Evolutionary conservation across 192 early-diverging fungal species (phyloP), one percentile per base, ranked within the genome.

Genomic region (Entomortierella lignicola): DNA sequence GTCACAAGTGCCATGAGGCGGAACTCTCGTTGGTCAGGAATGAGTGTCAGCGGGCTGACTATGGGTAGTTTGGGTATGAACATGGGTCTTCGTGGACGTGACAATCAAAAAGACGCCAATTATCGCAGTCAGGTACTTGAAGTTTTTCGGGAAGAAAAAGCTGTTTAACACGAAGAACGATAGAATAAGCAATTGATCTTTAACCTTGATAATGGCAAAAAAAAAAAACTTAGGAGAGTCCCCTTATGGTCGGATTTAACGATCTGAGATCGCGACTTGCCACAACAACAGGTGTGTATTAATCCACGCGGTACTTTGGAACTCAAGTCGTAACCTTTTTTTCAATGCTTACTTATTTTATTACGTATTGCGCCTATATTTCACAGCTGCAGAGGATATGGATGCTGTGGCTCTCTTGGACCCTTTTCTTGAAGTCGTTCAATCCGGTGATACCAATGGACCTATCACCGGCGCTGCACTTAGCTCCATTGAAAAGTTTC

Each of bases 381-480:
- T 31, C 12, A 69, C 77, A 91, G 93, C 90, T 63, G 84, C 88
- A 18, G 69, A 69, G 52, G 81, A 77, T 27, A 75, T 95, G 83
- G 91, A 92, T 69, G 90, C 94, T 0, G 67, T 90, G 7, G 62
- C 84, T 15, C 81, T 99, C n/a, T 75, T 99, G 6, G 88, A 92
- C 13, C 97, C 97, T 2, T 99, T 98, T 74, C 81, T 99, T n/a
- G 88, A 93, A 32, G 95, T 99, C 10, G 94, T 99, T 55, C 86
- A 91, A 52, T 94, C 94, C 54, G 92, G 96, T 7, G 94, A 98
- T 72, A 98, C 96, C 1, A 96, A 95, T 29, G 97, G 96, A 18
- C 92, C 94, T 31, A 98, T 99, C 52, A 96, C 97, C 7, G 92
- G 94, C 20, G 89, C 94, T 25, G 96, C 97, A n/a, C 85, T 99